A percentile compares a stretch with the other conserved stretches of the same genome.
phyloP scores from a whole-genome alignment of 2,329 filamentous ascomycete species.

The Lecanicillium sp. region DNA sequence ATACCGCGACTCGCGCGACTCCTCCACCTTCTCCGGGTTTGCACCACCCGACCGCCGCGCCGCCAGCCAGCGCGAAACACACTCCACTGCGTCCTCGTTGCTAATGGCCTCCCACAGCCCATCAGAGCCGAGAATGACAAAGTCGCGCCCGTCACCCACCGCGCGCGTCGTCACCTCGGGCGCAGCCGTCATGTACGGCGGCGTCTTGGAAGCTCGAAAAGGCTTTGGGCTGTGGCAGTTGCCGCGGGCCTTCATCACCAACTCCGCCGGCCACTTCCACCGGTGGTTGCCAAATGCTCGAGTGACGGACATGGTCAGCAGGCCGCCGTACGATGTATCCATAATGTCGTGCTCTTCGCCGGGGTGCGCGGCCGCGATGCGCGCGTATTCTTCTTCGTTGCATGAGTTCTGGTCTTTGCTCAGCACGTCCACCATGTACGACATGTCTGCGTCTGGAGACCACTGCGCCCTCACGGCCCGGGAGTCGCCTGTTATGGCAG shows the following conservation, averaged over 20 bases:
- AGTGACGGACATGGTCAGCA: background rate
- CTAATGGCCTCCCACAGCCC: constrained; percentile 12
- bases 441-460: background rate
- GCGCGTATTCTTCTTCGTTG: background rate
- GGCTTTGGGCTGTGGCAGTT: constrained; percentile 2
- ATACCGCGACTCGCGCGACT: constrained; percentile 1
- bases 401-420: background rate
- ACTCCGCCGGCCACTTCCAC: constrained; percentile 3
- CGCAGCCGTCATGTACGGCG: constrained; percentile 9
- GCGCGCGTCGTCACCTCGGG: constrained; percentile 9
- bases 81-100: constrained; percentile 9
- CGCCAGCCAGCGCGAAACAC: constrained; percentile 10
- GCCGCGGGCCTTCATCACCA: background rate
- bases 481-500: constrained; percentile 1
- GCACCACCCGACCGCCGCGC: constrained; percentile 4
- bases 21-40: background rate
- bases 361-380: background rate
- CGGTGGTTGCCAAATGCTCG: constrained; percentile 1
- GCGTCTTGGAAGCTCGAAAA: constrained; percentile 1
- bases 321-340: background rate
- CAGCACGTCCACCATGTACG: background rate
- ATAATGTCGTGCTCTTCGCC: background rate
- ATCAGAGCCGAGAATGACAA: constrained; percentile 12
- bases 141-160: constrained; percentile 6
- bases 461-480: background rate